phyloP scores from a whole-genome alignment of 2,329 filamentous ascomycete genomes.

The Penicillium brevicompactum region DNA sequence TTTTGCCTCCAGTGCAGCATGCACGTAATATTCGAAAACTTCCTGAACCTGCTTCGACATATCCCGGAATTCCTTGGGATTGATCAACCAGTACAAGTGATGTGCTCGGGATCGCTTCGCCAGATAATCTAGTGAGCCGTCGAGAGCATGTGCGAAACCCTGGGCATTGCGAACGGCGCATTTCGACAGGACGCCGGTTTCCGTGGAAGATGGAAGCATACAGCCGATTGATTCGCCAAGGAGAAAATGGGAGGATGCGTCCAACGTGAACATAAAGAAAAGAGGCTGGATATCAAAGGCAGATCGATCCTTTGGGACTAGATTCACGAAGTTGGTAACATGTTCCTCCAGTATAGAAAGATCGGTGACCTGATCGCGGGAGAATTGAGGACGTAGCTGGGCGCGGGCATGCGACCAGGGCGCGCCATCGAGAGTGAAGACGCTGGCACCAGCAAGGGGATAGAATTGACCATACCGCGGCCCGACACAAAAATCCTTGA shows the following conservation, averaged over 20 bases:
- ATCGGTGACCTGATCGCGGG: slow-evolving; percentile 72
- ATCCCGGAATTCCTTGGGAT: slow-evolving; percentile 42
- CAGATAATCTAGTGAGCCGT: slow-evolving; percentile 35
- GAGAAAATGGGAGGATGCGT: slow-evolving; percentile 84
- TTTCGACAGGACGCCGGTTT: slow-evolving; percentile 54
- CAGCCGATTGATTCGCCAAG: slow-evolving; percentile 74
- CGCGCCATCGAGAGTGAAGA: slow-evolving; percentile 71
- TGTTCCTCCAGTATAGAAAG: slow-evolving; percentile 79
- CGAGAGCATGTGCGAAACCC: slow-evolving; percentile 42
- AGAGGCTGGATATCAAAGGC: slow-evolving; percentile 72
- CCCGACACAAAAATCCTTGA: slow-evolving; percentile 80
- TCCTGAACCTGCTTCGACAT: slow-evolving; percentile 47
- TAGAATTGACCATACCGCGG: slow-evolving; percentile 67
- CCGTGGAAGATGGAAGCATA: slow-evolving; percentile 35
- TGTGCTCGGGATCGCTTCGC: slow-evolving; percentile 31
- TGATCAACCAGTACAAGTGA: slow-evolving; percentile 42
- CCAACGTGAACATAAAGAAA: slow-evolving; percentile 79
- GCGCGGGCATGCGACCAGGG: slow-evolving; percentile 78
- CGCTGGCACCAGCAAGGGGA: slow-evolving; percentile 50
- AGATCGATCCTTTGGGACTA: slow-evolving; percentile 52
- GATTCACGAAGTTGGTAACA: slow-evolving; percentile 68
- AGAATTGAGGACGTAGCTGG: slow-evolving; percentile 82
- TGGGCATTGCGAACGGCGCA: slow-evolving; percentile 35
- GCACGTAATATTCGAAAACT: slow-evolving; percentile 54
- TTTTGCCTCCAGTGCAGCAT: slow-evolving; percentile 43